Evolutionary conservation across 2,329 filamentous ascomycete genomes (phyloP).

Genomic region (Pseudofabraea citricarpa): DNA sequence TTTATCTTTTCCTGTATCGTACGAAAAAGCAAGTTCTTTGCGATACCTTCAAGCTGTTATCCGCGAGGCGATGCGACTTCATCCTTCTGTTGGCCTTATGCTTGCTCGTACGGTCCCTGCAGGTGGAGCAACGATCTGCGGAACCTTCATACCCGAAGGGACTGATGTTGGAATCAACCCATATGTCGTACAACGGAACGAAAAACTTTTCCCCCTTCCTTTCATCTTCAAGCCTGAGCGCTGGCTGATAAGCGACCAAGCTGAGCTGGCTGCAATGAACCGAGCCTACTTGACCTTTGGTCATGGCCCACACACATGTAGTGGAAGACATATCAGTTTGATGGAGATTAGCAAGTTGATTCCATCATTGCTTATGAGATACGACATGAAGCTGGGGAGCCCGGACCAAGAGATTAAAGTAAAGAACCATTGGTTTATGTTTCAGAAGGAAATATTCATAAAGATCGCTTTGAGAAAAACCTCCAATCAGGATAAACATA

Average conservation of each 20-base stretch:
- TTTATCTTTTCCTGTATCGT: neutral
- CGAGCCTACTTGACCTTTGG: neutral
- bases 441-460: neutral
- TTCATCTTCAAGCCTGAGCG: slow-evolving; percentile 57
- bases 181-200: slow-evolving; percentile 19
- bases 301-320: neutral
- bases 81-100: slow-evolving; percentile 3
- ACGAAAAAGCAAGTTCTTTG: neutral
- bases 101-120: slow-evolving; percentile 4
- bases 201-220: slow-evolving; percentile 49
- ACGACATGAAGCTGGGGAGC: neutral
- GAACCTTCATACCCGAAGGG: neutral
- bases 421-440: neutral
- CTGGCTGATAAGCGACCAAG: slow-evolving; percentile 36
- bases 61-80: slow-evolving; percentile 6
- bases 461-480: too few species aligned
- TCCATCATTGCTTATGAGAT: neutral
- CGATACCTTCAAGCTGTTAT: slow-evolving; percentile 6
- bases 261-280: neutral
- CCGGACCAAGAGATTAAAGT: neutral
- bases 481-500: too few species aligned
- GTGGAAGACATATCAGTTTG: neutral
- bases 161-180: slow-evolving; percentile 4
- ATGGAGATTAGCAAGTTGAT: neutral
- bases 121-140: slow-evolving; percentile 5